Base-by-base conservation (phyloP, 306 rosid genomes). In the Purshia tridentata region DNA sequence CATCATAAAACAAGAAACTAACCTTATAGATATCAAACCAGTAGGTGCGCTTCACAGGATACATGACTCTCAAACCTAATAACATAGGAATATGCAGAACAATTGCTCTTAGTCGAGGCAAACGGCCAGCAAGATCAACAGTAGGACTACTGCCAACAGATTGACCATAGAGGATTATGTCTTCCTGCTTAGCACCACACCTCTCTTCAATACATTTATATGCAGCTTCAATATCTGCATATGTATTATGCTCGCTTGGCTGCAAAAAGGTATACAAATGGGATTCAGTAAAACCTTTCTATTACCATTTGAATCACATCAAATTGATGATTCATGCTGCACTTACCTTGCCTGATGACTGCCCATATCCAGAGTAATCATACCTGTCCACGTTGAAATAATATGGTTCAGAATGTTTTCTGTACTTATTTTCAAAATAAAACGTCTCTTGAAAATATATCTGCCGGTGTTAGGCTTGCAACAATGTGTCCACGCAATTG, bases 21-120 rank as follows among this genome's bases (percentile, higher is more conserved):
- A 92, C 98, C 98, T 92, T 92, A 78, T 92, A 92, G 78, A 92
- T 92, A 86, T 92, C 98, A 79, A 92, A 92, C 97, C 97, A 92
- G 69, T 89, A 92, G 9, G 91, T 83, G 82, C 87, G 89, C 71
- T 92, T 92, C 82, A 92, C 98, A 7, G 98, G 93, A 78, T 92
- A 92, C 98, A 92, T 92, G 83, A 92, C 98, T 82, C 96, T 81
- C 80, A 92, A 76, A 39, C 98, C 98, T 6, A 96, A 92, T 54
- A 92, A 74, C 75, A 92, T 92, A 35, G 98, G 96, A 76, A 96
- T 92, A 72, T 92, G 98, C 72, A 92, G 90, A 81, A 92, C 92
- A 65, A 88, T 86, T 19, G 98, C 98, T 66, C 92, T 87, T 63
- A 90, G 80, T 60, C 79, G 89, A 68, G 96, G 90, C 83, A 90